These are phyloP conservation scores for Croton setiger DNA, from an alignment of 441 rosid genomes.

Conservation along the genomic window DNA sequence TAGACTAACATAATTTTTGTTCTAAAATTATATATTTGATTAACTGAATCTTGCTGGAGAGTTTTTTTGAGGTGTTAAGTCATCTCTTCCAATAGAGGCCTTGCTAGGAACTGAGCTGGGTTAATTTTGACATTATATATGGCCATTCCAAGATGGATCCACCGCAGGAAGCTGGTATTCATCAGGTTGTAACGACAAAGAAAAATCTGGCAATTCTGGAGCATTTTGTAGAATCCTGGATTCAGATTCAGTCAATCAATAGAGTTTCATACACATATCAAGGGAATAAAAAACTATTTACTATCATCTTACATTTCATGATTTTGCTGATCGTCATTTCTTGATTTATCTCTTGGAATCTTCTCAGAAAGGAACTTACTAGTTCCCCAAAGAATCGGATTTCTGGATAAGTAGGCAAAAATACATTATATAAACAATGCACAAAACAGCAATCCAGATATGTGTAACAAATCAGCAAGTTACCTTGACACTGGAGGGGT, in stretches of 20 bases:
- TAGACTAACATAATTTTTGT: too few species aligned
- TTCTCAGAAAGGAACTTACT: constrained; percentile 76
- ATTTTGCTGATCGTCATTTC: constrained; percentile 53
- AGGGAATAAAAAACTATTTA: not conserved
- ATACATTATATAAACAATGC: not conserved
- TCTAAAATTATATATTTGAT: too few species aligned
- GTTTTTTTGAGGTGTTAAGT: not conserved
- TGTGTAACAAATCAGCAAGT: not conserved
- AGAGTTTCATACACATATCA: not conserved
- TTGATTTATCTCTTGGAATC: constrained; percentile 62
- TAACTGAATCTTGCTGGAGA: too few species aligned
- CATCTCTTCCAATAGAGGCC: too few species aligned
- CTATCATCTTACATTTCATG: constrained; percentile 62
- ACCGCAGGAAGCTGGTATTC: constrained; percentile 68
- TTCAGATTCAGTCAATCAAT: not conserved
- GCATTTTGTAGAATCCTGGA: constrained; percentile 68
- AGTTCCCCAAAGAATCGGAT: constrained; percentile 72
- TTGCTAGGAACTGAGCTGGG: too few species aligned
- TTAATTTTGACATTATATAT: not conserved
- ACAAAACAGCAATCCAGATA: too few species aligned
- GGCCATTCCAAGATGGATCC: constrained; percentile 36
- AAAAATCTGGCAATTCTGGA: constrained; percentile 79
- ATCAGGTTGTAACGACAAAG: constrained; percentile 82
- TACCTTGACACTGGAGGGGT: constrained; percentile 74
- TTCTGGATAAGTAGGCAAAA: constrained; percentile 32